phyloP scores from a whole-genome alignment of 805 yeast species.

The Kuraishia hungarica region DNA sequence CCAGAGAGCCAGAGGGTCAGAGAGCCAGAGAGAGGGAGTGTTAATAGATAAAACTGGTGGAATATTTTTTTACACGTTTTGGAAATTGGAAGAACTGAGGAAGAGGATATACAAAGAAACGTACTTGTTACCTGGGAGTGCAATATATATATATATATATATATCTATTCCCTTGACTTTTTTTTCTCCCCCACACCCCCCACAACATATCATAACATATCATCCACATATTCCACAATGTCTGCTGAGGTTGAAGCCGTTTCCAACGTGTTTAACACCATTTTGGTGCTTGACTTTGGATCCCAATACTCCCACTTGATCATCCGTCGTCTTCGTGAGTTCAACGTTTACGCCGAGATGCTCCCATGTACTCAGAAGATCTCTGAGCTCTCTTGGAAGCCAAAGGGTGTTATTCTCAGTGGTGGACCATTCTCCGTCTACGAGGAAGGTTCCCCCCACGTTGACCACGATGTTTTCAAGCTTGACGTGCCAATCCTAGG shows the following conservation, averaged over 20 bases:
- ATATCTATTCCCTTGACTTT: neutral
- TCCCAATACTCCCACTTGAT: slow-evolving; percentile 96
- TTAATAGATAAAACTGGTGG: too few species aligned
- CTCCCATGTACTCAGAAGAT: slow-evolving; percentile 98
- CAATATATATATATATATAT: neutral
- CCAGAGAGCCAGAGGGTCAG: neutral
- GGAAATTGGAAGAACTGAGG: neutral
- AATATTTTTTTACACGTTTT: too few species aligned
- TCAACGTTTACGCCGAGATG: slow-evolving; percentile 98
- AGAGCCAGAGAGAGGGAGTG: neutral
- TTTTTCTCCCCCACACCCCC: neutral
- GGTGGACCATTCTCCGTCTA: slow-evolving; percentile 99
- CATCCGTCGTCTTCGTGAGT: slow-evolving; percentile 95
- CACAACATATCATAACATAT: neutral
- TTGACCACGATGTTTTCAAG: slow-evolving; percentile 87
- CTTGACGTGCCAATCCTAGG: slow-evolving; percentile 92
- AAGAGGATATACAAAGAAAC: neutral
- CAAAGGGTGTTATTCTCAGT: slow-evolving; percentile 91
- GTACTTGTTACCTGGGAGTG: neutral
- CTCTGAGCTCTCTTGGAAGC: slow-evolving; percentile 84
- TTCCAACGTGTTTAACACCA: slow-evolving; percentile 88
- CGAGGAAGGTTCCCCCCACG: slow-evolving; percentile 94
- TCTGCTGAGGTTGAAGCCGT: slow-evolving; percentile 39
- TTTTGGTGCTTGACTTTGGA: slow-evolving; percentile 94
- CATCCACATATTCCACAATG: neutral